phyloP scores from a whole-genome alignment of 2,329 filamentous ascomycete genomes.

The Ceratocystis cacaofunesta region DNA sequence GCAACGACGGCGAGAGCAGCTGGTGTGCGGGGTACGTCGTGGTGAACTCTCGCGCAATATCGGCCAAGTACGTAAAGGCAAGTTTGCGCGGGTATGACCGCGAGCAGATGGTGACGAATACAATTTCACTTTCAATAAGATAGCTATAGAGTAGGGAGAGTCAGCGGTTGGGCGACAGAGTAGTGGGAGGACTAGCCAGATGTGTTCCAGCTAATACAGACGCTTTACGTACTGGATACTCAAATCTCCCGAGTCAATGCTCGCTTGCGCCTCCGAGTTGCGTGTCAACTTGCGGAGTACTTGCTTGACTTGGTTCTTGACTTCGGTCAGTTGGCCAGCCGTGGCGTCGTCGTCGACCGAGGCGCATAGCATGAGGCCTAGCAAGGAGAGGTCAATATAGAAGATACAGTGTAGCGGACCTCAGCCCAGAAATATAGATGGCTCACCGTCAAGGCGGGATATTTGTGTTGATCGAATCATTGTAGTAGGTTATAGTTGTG shows the following conservation, averaged over 20 bases:
- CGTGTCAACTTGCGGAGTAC: slow-evolving; percentile 77
- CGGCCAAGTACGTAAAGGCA: slow-evolving; percentile 92
- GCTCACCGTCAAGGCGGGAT: slow-evolving; percentile 70
- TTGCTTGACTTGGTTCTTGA: slow-evolving; percentile 82
- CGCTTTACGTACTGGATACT: slow-evolving; percentile 55
- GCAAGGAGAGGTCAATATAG: slow-evolving; percentile 13
- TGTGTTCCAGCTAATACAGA: no score
- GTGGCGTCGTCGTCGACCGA: slow-evolving; percentile 84
- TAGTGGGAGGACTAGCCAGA: no score
- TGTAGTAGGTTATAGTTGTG: slow-evolving; percentile 17
- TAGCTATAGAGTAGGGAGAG: slow-evolving; percentile 40
- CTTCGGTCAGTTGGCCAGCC: slow-evolving; percentile 64
- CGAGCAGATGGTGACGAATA: slow-evolving; percentile 90
- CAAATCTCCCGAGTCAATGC: slow-evolving; percentile 71
- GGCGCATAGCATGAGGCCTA: slow-evolving; percentile 86
- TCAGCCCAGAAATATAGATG: background rate
- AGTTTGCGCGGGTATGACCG: slow-evolving; percentile 92
- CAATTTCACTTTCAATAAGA: slow-evolving; percentile 65
- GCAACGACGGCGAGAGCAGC: slow-evolving; percentile 58
- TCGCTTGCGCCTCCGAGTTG: slow-evolving; percentile 80
- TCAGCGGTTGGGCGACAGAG: background rate
- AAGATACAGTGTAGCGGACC: slow-evolving; percentile 4
- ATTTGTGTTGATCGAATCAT: slow-evolving; percentile 95
- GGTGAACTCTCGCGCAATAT: slow-evolving; percentile 80
- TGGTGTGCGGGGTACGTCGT: slow-evolving; percentile 63